phyloP scores from a whole-genome alignment of 1,139 yeast species.

The Hyphopichia wangnamkhiaoensis region DNA sequence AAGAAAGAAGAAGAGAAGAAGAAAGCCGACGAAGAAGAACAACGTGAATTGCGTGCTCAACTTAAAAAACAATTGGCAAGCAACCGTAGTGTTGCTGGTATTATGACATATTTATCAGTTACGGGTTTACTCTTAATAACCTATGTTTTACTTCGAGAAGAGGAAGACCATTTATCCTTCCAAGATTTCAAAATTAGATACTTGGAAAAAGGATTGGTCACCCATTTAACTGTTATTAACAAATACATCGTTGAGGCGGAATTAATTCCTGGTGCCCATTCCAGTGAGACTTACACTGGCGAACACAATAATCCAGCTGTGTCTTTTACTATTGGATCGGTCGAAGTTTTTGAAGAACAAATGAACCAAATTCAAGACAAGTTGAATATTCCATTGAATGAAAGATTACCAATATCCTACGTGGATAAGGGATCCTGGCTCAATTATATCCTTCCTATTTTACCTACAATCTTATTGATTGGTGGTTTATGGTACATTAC shows the following conservation, averaged over 20 bases:
- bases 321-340: constrained; percentile 84
- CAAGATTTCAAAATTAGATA: constrained; percentile 87
- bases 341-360: constrained; percentile 86
- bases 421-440: constrained; percentile 67
- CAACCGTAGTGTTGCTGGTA: no score
- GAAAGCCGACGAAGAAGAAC: constrained; percentile 17
- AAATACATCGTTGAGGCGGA: constrained; percentile 75
- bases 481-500: constrained; percentile 85
- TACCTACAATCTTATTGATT: constrained; percentile 81
- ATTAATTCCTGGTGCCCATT: constrained; percentile 59
- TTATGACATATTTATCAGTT: constrained; percentile 21
- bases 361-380: constrained; percentile 74
- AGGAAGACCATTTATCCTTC: constrained; percentile 59
- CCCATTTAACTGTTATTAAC: constrained; percentile 73
- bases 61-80: constrained; percentile 29
- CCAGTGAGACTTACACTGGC: constrained; percentile 42
- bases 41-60: constrained; percentile 35
- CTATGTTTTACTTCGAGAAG: constrained; percentile 14
- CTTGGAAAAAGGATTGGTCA: constrained; percentile 81
- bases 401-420: constrained; percentile 84
- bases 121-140: constrained; percentile 19
- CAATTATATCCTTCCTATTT: constrained; percentile 48
- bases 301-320: constrained; percentile 45
- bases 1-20: constrained; percentile 9
- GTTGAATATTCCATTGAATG: constrained; percentile 61